Evolutionary conservation across 306 rosid genomes (phyloP), one percentile per base, ranked within the genome.

Genomic region (Prunus dulcis): DNA sequence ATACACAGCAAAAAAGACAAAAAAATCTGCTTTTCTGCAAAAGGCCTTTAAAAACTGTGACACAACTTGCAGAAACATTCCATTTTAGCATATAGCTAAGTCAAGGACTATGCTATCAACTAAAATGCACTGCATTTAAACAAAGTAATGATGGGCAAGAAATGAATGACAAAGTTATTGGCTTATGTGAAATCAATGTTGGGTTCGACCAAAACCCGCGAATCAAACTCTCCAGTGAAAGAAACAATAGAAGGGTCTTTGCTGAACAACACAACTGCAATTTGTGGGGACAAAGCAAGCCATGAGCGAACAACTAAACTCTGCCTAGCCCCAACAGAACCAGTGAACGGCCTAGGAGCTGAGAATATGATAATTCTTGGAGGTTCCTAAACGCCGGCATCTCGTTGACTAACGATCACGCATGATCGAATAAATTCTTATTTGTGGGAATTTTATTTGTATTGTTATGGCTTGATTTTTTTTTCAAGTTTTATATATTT

Each of bases 171-270:
- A 28, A 56, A 80, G 50, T 64, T 50, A 66, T 15, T 41, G 69
- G 76, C 93, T 86, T 87, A 95, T 96, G 90, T 89, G 81, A 95
- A 95, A 87, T 90, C 98, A 67, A 90, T 86, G 84, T 72, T 47
- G 28, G 79, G 57, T 49, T 95, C 93, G n/a, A 90, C 90, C 47
- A 79, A 81, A 85, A 92, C 96, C 75, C 88, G 87, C 13, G 93
- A 88, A 81, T 80, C 87, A 45, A 89, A 83, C 51, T 63, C 65
- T 46, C 46, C 66, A 5, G 92, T 84, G 22, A 87, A 89, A 23
- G 93, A 85, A 41, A 75, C 86, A 64, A 87, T 93, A 5, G 96
- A 90, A 70, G 89, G 84, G 79, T 95, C 85, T 75, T 82, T 89
- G 80, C 93, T 87, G 68, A 65, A 92, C 49, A 95, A 78, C 79